Evolutionary conservation across 225 moss, liverwort and hornwort species (phyloP), one percentile per base, ranked within the genome.

Genomic region (Thuidium tamariscinum): DNA sequence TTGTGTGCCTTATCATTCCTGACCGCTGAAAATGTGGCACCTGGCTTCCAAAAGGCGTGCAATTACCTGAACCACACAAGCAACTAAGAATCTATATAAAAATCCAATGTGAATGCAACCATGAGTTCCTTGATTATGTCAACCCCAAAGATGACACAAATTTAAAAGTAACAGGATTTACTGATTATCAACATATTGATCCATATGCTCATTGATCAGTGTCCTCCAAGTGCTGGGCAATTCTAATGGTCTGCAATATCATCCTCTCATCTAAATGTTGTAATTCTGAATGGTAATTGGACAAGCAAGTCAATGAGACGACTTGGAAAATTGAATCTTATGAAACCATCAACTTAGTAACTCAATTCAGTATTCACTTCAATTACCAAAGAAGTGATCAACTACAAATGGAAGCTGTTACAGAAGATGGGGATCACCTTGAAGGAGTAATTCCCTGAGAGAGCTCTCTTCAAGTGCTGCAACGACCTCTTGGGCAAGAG

Each of bases 401-500:
- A 87, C 41, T 65, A 49, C 12, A 65, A 73, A 72, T 65, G 32
- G 59, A 84, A 81, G n/a, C 36, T 61, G 48, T 71, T 26, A 75
- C 73, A 44, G 52, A 82, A 42, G 56, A 65, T 23, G 4, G 37
- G 48, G 41, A 69, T 82, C 89, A 95, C 94, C 92, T 77, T 93
- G 89, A 44, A 95, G 90, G 68, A 93, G 86, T 75, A 95, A 88
- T 85, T 93, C 96, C 88, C 89, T 90, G 46, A 95, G 87, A 66
- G 89, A 89, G 79, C 96, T 96, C 65, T 77, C 90, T 86, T 89
- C 90, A 80, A 96, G 81, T 63, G 92, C 94, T 88, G 87, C 90
- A 88, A 96, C 87, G 77, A 91, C 91, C 86, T 90, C 93, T 73
- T 94, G 91, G 68, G 91, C 88, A 72, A 92, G 84, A 84, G 91